A percentile compares a stretch with the other conserved stretches of the same genome.
Evolutionary conservation across 1,284 basidiomycete genomes (phyloP).

Genomic region (Moesziomyces sp.): DNA sequence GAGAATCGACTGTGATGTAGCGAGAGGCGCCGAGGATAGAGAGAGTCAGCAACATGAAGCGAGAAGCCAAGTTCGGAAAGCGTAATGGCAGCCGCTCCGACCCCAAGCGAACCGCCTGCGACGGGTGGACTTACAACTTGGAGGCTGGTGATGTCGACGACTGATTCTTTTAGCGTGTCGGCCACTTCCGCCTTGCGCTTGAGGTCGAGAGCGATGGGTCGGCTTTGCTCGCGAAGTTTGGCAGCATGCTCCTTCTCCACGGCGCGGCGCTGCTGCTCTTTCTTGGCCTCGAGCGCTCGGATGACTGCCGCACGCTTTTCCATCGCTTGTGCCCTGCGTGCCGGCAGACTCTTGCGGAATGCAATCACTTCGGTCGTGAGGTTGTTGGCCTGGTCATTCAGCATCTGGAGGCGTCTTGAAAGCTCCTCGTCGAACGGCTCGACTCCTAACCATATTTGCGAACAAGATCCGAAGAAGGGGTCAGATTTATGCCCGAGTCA

Average conservation of each 20-base stretch:
- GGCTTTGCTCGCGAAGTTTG: slow-evolving; percentile 21
- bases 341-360: slow-evolving; percentile 34
- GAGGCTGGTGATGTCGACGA: slow-evolving; percentile 39
- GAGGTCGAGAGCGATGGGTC: slow-evolving; percentile 31
- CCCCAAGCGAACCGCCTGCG: not conserved
- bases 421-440: slow-evolving; percentile 48
- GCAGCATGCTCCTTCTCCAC: slow-evolving; percentile 23
- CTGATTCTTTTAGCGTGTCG: slow-evolving; percentile 37
- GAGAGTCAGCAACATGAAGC: not conserved
- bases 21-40: too few relatives aligned
- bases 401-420: slow-evolving; percentile 29
- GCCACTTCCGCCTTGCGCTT: slow-evolving; percentile 43
- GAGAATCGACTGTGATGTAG: slow-evolving; percentile 30
- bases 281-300: slow-evolving; percentile 37
- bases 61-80: not conserved
- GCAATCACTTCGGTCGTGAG: slow-evolving; percentile 44
- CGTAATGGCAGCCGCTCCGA: not conserved
- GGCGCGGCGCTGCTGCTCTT: slow-evolving; percentile 34
- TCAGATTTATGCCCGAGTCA: too few relatives aligned
- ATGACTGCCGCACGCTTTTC: slow-evolving; percentile 35
- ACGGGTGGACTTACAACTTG: slow-evolving; percentile 30
- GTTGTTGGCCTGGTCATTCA: slow-evolving; percentile 40
- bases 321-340: slow-evolving; percentile 43
- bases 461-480: too few relatives aligned
- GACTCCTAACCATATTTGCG: not conserved